phyloP scores from a whole-genome alignment of 495 filamentous ascomycete genomes.

The Aspergillus steynii region DNA sequence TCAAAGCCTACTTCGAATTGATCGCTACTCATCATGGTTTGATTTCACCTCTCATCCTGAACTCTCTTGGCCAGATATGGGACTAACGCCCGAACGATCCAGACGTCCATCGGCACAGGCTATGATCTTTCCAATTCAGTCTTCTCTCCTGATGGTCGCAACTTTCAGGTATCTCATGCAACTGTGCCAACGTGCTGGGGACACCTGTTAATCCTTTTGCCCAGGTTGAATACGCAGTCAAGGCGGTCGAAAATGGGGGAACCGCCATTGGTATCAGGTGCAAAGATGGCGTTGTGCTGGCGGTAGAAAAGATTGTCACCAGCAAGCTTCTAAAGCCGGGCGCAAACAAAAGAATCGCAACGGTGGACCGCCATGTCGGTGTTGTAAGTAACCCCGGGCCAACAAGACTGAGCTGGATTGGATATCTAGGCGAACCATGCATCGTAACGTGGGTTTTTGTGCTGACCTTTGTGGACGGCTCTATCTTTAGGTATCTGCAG shows the following conservation, averaged over 20 bases:
- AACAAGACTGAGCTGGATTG: neutral
- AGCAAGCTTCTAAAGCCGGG: slow-evolving; percentile 92
- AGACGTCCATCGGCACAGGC: slow-evolving; percentile 99
- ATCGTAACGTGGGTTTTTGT: neutral
- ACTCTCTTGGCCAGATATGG: slow-evolving; percentile 1
- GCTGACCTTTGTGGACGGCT: slow-evolving; percentile 10
- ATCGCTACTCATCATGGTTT: slow-evolving; percentile 33
- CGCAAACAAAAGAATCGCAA: slow-evolving; percentile 95
- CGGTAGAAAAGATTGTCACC: slow-evolving; percentile 92
- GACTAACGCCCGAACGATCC: slow-evolving; percentile 11
- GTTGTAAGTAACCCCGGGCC: slow-evolving; percentile 60
- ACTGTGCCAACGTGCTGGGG: neutral
- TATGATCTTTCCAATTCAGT: slow-evolving; percentile 99
- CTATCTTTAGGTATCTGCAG: slow-evolving; percentile 74
- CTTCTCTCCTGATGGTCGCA: slow-evolving; percentile 97
- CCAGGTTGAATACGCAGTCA: slow-evolving; percentile 94
- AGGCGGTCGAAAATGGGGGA: slow-evolving; percentile 97
- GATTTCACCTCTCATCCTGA: slow-evolving; percentile 18
- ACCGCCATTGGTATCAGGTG: slow-evolving; percentile 95
- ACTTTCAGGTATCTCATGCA: slow-evolving; percentile 74
- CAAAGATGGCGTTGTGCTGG: slow-evolving; percentile 94
- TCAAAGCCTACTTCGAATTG: neutral
- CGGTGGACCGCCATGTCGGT: slow-evolving; percentile 89
- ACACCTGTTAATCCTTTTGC: slow-evolving; percentile 12
- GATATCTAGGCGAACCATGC: neutral